Evolutionary conservation across 2,329 filamentous ascomycete species (phyloP).

Genomic region (Exophiala oligosperma): DNA sequence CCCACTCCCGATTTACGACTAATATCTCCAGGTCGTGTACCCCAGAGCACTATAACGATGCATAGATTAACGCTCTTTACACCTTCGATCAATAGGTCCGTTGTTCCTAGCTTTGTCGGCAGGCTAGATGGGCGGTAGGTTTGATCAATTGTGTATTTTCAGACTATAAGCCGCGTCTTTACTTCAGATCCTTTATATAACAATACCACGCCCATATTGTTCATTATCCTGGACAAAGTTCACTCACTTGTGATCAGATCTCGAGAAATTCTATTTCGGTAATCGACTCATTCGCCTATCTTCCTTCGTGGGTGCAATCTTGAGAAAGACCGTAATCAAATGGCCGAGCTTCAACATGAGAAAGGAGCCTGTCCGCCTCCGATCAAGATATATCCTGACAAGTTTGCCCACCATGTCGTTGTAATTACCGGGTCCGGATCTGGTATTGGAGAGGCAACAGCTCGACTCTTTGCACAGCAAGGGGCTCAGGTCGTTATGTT

Average conservation of each 20-base stretch:
- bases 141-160: neutral
- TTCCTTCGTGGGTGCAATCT: neutral
- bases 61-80: neutral
- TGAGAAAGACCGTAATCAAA: neutral
- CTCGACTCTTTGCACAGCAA: conserved; percentile 44
- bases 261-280: neutral
- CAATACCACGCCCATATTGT: neutral
- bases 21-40: neutral
- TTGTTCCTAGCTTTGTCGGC: neutral
- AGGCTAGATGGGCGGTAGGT: neutral
- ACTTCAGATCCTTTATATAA: neutral
- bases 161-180: neutral
- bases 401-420: conserved; percentile 39
- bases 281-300: neutral
- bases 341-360: neutral
- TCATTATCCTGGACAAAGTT: neutral
- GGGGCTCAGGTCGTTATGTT: conserved; percentile 49
- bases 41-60: neutral
- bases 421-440: conserved; percentile 51
- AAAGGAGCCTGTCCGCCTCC: neutral
- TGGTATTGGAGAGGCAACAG: conserved; percentile 53
- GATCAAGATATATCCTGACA: neutral
- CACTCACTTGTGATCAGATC: neutral
- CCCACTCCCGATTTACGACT: neutral
- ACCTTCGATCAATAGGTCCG: neutral